Evolutionary conservation across 2,329 filamentous ascomycete species (phyloP).

Genomic region (Ophiocordyceps unilateralis): DNA sequence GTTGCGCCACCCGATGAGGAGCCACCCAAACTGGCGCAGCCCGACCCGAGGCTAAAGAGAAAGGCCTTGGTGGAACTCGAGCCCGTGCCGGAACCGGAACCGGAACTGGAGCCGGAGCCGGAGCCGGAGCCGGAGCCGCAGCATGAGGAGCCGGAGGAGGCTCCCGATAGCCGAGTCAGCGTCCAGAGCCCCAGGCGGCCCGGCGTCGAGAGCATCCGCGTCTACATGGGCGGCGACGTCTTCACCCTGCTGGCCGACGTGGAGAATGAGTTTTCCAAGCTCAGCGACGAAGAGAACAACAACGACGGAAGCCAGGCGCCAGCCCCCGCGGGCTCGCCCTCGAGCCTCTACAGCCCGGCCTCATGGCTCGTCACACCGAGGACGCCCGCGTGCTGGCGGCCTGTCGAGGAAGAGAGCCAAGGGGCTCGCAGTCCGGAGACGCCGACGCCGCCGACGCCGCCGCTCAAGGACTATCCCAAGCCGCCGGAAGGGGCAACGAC

Average conservation of each 20-base stretch:
- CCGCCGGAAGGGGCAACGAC: constrained; percentile 15
- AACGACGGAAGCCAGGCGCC: neutral
- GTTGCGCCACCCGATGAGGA: neutral
- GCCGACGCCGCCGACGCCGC: constrained; percentile 18
- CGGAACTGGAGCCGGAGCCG: neutral
- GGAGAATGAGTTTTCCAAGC: constrained; percentile 27
- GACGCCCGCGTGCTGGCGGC: neutral
- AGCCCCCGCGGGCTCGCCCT: neutral
- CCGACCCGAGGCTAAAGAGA: neutral
- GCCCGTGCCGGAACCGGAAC: neutral
- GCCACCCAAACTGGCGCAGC: neutral
- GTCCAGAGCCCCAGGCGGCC: constrained; percentile 14
- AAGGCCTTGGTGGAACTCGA: neutral
- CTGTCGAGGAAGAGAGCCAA: neutral
- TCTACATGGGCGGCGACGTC: constrained; percentile 51
- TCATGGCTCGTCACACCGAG: neutral
- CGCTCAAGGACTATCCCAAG: constrained; percentile 13
- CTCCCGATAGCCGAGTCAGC: constrained; percentile 9
- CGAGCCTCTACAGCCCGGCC: neutral
- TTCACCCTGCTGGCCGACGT: constrained; percentile 51
- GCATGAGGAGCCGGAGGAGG: constrained; percentile 3
- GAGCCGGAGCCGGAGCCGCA: neutral
- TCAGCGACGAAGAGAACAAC: constrained; percentile 10
- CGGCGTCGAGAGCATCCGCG: constrained; percentile 46
- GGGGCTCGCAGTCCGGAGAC: neutral